Conservation (phyloP, 192 early-diverging fungal species). For the Piromyces finnis region DNA sequence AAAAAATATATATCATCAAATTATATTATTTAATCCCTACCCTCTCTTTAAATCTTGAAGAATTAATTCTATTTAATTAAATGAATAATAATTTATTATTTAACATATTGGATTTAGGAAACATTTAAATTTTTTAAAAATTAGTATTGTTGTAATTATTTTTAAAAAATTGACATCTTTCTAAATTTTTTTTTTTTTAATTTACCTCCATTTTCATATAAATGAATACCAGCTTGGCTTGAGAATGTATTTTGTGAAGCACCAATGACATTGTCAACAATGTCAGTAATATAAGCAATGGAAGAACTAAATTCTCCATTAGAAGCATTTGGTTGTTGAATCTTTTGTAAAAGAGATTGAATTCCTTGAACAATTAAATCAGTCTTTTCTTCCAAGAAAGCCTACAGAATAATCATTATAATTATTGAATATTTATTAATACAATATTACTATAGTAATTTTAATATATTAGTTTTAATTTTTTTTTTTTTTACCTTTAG, state of each 20-base stretch:
- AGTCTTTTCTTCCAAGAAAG: constrained; percentile 48
- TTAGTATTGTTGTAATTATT: too few relatives aligned
- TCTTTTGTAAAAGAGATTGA: constrained; percentile 43
- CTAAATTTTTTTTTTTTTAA: too few relatives aligned
- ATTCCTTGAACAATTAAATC: constrained; percentile 61
- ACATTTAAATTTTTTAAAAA: too few relatives aligned
- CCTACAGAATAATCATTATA: constrained; percentile 20
- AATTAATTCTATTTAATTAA: not conserved
- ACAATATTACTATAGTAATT: too few relatives aligned
- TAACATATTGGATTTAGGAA: too few relatives aligned
- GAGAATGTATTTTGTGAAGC: constrained; percentile 26
- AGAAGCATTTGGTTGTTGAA: constrained; percentile 27
- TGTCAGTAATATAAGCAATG: constrained; percentile 30
- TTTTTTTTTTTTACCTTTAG: constrained; percentile 6
- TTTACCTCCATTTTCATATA: not conserved
- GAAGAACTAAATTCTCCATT: constrained; percentile 32
- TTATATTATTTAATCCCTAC: not conserved
- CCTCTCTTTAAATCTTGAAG: not conserved
- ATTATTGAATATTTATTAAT: too few relatives aligned
- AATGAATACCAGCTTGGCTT: not conserved
- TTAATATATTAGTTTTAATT: too few relatives aligned
- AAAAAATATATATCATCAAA: too few relatives aligned
- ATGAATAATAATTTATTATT: too few relatives aligned
- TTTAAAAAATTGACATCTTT: too few relatives aligned
- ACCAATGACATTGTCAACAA: constrained; percentile 32